Conservation (phyloP, 306 rosid species). For the Oemleria cerasiformis region DNA sequence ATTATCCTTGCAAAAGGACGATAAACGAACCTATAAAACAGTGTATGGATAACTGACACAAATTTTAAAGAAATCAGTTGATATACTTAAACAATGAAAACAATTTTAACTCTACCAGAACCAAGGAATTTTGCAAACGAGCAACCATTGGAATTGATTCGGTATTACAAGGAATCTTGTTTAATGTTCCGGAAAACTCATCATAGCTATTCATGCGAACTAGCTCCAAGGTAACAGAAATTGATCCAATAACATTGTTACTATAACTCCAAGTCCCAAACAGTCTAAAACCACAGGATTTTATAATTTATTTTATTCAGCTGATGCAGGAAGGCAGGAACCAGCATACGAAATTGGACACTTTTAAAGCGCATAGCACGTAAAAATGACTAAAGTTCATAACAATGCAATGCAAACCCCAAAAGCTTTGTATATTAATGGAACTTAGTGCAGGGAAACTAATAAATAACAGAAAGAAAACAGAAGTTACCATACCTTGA, state of each 20-base stretch:
- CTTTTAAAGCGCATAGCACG: not conserved
- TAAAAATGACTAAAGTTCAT: not conserved
- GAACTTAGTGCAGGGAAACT: not conserved
- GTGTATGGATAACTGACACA: not conserved
- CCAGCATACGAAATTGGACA: not conserved
- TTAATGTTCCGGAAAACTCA: not conserved
- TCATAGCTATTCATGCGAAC: not conserved
- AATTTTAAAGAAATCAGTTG: not conserved
- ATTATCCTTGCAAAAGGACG: not conserved
- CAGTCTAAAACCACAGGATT: not conserved
- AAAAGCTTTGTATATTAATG: not conserved
- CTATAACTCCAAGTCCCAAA: not conserved
- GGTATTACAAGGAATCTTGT: not conserved
- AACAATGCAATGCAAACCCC: not conserved
- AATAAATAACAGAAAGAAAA: not conserved
- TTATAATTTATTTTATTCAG: not conserved
- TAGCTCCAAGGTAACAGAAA: not conserved
- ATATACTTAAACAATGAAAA: not conserved
- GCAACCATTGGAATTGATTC: not conserved
- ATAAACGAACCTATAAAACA: not conserved
- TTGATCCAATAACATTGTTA: not conserved
- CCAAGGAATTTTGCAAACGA: not conserved
- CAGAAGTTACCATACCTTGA: slow-evolving; percentile 48
- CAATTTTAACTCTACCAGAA: not conserved
- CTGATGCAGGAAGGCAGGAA: not conserved